Evolutionary conservation across 2,329 filamentous ascomycete genomes (phyloP).

Genomic region (Coniosporium tulheliwenetii): DNA sequence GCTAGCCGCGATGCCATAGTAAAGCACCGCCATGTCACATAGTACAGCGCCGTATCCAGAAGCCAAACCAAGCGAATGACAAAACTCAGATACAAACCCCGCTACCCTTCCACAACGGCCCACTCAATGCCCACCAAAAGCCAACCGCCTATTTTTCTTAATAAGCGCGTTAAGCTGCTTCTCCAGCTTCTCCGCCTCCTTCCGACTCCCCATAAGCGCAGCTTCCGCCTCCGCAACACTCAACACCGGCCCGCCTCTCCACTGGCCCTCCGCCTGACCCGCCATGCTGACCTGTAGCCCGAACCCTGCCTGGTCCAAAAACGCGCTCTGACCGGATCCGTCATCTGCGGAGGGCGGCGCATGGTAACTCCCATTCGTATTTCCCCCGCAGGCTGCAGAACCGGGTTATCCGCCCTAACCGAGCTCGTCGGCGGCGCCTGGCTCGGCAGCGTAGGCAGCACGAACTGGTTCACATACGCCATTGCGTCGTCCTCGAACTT

Average conservation of each 20-base stretch:
- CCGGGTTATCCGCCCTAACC: neutral
- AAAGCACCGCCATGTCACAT: too few relatives aligned
- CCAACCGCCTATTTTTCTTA: slow-evolving; percentile 35
- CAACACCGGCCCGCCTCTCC: slow-evolving; percentile 29
- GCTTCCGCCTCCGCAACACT: slow-evolving; percentile 48
- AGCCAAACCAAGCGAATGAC: too few relatives aligned
- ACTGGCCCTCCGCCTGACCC: slow-evolving; percentile 4
- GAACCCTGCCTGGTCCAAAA: neutral
- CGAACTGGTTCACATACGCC: slow-evolving; percentile 54
- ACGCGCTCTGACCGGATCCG: neutral
- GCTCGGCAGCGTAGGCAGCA: slow-evolving; percentile 36
- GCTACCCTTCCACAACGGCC: too few relatives aligned
- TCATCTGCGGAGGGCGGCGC: neutral
- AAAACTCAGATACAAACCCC: too few relatives aligned
- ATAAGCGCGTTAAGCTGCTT: slow-evolving; percentile 45
- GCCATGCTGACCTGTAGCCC: neutral
- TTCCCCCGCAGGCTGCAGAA: neutral
- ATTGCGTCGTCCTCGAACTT: slow-evolving; percentile 52
- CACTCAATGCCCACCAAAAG: too few relatives aligned
- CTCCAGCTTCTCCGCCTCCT: slow-evolving; percentile 47
- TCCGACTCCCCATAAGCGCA: slow-evolving; percentile 32
- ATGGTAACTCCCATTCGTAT: neutral
- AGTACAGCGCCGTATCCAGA: too few relatives aligned
- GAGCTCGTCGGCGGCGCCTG: neutral
- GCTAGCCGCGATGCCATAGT: too few relatives aligned